A percentile compares a stretch with the other conserved stretches of the same genome.
These are phyloP conservation scores for Neofusicoccum ribis DNA, from an alignment of 2,329 filamentous ascomycete species.

Conservation along the genomic window DNA sequence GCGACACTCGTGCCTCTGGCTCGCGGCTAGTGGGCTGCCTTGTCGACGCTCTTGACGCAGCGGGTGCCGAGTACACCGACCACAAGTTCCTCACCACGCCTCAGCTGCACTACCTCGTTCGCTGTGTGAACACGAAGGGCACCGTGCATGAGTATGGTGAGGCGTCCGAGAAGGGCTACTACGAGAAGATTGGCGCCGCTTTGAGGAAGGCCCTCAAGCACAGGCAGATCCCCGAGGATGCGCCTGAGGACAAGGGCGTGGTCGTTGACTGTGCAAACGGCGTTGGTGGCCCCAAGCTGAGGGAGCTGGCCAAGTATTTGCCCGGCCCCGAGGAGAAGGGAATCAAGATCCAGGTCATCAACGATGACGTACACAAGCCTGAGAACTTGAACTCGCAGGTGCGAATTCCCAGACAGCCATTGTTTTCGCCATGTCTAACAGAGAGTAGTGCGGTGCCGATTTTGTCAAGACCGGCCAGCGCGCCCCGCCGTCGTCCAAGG, in stretches of 20 bases:
- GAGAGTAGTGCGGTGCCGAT: constrained; percentile 79
- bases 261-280: constrained; percentile 96
- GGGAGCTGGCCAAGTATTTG: constrained; percentile 81
- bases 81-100: constrained; percentile 92
- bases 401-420: constrained; percentile 32
- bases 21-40: constrained; percentile 79
- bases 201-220: constrained; percentile 82
- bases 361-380: constrained; percentile 88
- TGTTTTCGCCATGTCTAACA: background rate
- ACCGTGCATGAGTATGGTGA: constrained; percentile 86
- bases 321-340: constrained; percentile 66
- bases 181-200: constrained; percentile 83
- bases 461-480: constrained; percentile 97
- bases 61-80: constrained; percentile 73
- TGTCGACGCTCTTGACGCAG: constrained; percentile 74
- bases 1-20: constrained; percentile 91
- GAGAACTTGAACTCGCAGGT: constrained; percentile 88
- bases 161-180: constrained; percentile 88
- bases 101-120: constrained; percentile 95
- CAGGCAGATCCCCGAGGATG: constrained; percentile 47
- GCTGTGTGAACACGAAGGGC: constrained; percentile 89
- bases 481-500: constrained; percentile 79
- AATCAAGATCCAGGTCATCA: constrained; percentile 82
- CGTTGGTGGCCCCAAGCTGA: constrained; percentile 88
- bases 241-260: constrained; percentile 60